Evolutionary conservation across 495 filamentous ascomycete genomes (phyloP), one percentile per base, ranked within the genome.

Genomic region (Alectoria sarmentosa): DNA sequence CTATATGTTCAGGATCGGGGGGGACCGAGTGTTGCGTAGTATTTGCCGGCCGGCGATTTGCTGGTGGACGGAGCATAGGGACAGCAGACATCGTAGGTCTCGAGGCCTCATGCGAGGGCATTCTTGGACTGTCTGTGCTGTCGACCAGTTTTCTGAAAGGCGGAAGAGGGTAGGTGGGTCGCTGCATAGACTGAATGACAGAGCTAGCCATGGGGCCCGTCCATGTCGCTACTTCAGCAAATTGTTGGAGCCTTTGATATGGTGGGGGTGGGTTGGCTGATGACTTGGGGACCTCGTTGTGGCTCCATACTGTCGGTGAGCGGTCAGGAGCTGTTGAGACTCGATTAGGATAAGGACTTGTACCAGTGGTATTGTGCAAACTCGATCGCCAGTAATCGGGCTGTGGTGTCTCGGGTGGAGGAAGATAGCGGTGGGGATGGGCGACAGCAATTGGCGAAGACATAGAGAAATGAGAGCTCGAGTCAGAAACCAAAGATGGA

Each of bases 401-500:
- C 63, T 60, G 63, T 32, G 55, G 56, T 39, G 34, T 39, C 21
- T 60, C 57, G 1, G 56, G 56, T 28, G 46, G 42, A 44, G 60
- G 54, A 41, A 62, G 61, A 58, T 44, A 48, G 36, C 60, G 42
- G 46, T 49, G 54, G 14, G 61, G 55, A 56, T 65, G 54, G 15
- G 72, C 36, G 76, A 73, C 57, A 70, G 73, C 39, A 73, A 65
- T 38, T 69, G 70, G 38, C 70, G 74, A 76, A 42, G 71, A 79
- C 57, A 56, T 77, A 67, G 65, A 84, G 81, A 21, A 82, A 84
- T 28, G 81, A 75, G 86, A 89, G 68, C 85, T 82, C 64, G 80
- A 81, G 70, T 91, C 88, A 3, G 88, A 91, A 36, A 90, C 78
- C 67, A 91, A 80, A 5, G 87, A 90, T 34, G 88, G 88, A 2